phyloP scores from a whole-genome alignment of 1,284 basidiomycete genomes.

The Tranzscheliella williamsii region DNA sequence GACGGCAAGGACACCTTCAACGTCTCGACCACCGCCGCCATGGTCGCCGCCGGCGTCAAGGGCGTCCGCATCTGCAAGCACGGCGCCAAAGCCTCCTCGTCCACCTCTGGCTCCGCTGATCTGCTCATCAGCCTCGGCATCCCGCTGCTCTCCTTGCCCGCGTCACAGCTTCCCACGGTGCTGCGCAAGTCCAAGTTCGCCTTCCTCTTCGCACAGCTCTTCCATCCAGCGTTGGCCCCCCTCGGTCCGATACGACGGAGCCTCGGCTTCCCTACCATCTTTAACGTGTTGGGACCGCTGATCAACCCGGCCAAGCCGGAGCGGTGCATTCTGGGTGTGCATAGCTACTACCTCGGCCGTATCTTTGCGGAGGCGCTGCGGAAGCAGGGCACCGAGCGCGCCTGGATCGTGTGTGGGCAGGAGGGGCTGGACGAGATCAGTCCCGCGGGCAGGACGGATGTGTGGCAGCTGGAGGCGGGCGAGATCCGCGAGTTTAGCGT shows the following conservation, averaged over 20 bases:
- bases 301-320: slow-evolving; percentile 85
- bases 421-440: slow-evolving; percentile 94
- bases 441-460: slow-evolving; percentile 79
- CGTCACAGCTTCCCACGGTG: slow-evolving; percentile 62
- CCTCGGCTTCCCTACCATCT: slow-evolving; percentile 93
- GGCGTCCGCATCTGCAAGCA: slow-evolving; percentile 95
- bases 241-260: slow-evolving; percentile 82
- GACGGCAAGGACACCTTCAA: slow-evolving; percentile 98
- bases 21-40: slow-evolving; percentile 90
- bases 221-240: slow-evolving; percentile 82
- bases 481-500: slow-evolving; percentile 45
- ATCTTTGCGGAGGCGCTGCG: slow-evolving; percentile 78
- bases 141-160: slow-evolving; percentile 70
- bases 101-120: slow-evolving; percentile 91
- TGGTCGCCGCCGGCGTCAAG: slow-evolving; percentile 85
- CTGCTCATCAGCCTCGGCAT: slow-evolving; percentile 84
- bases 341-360: slow-evolving; percentile 78
- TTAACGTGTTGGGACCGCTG: slow-evolving; percentile 92
- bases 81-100: slow-evolving; percentile 89
- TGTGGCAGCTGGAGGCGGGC: slow-evolving; percentile 52
- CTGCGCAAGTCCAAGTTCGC: slow-evolving; percentile 69
- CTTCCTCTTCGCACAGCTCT: slow-evolving; percentile 91
- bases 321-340: slow-evolving; percentile 85
- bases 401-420: slow-evolving; percentile 88
- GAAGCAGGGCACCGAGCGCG: slow-evolving; percentile 71